phyloP scores from a whole-genome alignment of 768 basidiomycete species.

The Tephrocybe sp. region DNA sequence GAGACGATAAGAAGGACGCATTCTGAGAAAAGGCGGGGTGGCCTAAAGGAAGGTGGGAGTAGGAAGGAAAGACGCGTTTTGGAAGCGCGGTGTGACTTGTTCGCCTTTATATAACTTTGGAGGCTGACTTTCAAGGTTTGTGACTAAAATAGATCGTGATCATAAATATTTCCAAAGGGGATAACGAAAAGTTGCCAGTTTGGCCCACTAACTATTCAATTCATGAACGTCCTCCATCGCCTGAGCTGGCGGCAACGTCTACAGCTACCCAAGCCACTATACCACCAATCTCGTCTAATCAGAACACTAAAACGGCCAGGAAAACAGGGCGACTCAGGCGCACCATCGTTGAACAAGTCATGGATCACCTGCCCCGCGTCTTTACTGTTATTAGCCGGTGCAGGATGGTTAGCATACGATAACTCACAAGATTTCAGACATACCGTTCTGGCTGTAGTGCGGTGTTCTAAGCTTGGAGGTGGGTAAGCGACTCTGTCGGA shows the following conservation, averaged over 20 bases:
- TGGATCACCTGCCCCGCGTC: conserved; percentile 39
- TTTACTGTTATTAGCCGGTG: conserved; percentile 31
- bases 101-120: conserved; percentile 1
- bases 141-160: conserved; percentile 1
- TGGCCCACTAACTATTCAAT: neutral
- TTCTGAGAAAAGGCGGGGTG: conserved; percentile 1
- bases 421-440: conserved; percentile 74
- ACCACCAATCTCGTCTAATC: conserved; percentile 5
- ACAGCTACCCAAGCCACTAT: conserved; percentile 1
- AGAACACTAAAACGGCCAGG: conserved; percentile 8
- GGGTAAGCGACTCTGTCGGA: conserved; percentile 21
- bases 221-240: conserved; percentile 19
- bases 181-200: conserved; percentile 12
- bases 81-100: neutral
- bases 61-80: neutral
- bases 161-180: conserved; percentile 6
- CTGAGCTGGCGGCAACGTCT: conserved; percentile 17
- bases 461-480: conserved; percentile 81
- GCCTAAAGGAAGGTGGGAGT: neutral
- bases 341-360: conserved; percentile 11
- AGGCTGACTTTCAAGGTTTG: conserved; percentile 3
- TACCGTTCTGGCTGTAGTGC: conserved; percentile 62
- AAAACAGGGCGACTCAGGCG: neutral
- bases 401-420: conserved; percentile 55
- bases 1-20: conserved; percentile 11